These are phyloP conservation scores for Coelastrella sp. DNA, from an alignment of 139 green algal genomes.

Conservation along the genomic window DNA sequence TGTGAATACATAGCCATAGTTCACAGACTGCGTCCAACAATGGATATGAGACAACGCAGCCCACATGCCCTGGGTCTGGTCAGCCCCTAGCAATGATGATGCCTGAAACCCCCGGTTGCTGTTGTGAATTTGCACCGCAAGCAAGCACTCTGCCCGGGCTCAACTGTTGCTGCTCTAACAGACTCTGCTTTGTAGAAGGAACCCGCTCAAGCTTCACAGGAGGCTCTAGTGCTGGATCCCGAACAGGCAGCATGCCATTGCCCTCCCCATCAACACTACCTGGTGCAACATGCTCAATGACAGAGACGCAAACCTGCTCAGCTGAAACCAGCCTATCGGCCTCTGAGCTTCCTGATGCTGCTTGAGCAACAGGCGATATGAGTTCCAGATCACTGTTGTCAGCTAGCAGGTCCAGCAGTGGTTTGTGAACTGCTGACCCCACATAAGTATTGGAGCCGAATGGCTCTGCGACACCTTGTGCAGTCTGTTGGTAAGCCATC, in stretches of 20 bases:
- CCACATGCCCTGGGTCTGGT: background rate
- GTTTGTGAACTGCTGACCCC: background rate
- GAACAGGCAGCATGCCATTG: background rate
- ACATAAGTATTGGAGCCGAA: background rate
- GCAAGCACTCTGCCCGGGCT: no score
- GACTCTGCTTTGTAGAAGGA: background rate
- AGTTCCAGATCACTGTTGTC: background rate
- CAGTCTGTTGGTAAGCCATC: no score
- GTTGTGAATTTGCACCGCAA: no score
- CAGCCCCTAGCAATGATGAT: background rate
- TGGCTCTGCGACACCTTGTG: background rate
- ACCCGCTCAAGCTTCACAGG: background rate
- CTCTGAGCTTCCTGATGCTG: background rate
- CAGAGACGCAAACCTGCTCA: constrained; percentile 8
- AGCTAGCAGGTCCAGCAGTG: constrained; percentile 10
- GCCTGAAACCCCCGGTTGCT: background rate
- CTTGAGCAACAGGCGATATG: background rate
- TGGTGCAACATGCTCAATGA: background rate
- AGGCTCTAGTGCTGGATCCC: background rate
- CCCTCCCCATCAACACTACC: background rate
- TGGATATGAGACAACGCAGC: background rate
- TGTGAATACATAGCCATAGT: no score
- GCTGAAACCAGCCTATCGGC: background rate
- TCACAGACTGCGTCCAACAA: background rate
- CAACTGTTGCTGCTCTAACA: background rate